Evolutionary conservation across 2,329 filamentous ascomycete genomes (phyloP), one percentile per base, ranked within the genome.

Genomic region (Cladosporium austrohemisphaericum): DNA sequence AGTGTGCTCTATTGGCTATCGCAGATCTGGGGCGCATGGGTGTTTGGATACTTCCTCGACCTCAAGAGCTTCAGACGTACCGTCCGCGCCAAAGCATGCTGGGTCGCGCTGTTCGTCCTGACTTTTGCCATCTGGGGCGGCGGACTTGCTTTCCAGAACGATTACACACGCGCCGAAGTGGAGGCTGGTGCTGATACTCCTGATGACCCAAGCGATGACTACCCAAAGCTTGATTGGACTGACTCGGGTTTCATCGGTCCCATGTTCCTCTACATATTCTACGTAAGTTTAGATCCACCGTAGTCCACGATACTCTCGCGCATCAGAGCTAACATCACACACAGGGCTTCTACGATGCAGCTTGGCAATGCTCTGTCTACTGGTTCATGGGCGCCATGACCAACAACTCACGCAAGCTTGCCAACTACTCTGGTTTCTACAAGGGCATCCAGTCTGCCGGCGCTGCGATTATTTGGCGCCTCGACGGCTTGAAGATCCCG

Each of bases 401-500:
- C 65, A 97, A 97, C 79, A 95, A 92, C 55, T 83, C 87, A 53
- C 88, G 91, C 68, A 92, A 90, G 68, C 80, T 92, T 22, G 91
- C 92, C 72, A 95, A 96, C 75, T 86, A 92, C 63, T 86, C 89
- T 33, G 91, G 88, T 55, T 91, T 87, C 75, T 93, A 93, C 79
- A 93, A 93, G 73, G 85, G 85, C 43, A 86, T 95, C 56, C 89
- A 95, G 68, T 92, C 87, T n/a, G 88, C 87, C 14, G 89, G 88
- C 59, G 83, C 84, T 3, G 89, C 86, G 51, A 79, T 91, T 60
- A 86, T 81, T 61, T 87, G 81, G 82, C 78, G 81, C 20, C 67
- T 93, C 47, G 87, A 93, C 62, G 76, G 75, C 20, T 50, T 77
- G 26, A 60, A 60, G 32, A 76, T 78, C 25, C 72, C 83, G 0